Base-by-base conservation (phyloP, 495 filamentous ascomycete species). In the Penicillium dipodomyicola region DNA sequence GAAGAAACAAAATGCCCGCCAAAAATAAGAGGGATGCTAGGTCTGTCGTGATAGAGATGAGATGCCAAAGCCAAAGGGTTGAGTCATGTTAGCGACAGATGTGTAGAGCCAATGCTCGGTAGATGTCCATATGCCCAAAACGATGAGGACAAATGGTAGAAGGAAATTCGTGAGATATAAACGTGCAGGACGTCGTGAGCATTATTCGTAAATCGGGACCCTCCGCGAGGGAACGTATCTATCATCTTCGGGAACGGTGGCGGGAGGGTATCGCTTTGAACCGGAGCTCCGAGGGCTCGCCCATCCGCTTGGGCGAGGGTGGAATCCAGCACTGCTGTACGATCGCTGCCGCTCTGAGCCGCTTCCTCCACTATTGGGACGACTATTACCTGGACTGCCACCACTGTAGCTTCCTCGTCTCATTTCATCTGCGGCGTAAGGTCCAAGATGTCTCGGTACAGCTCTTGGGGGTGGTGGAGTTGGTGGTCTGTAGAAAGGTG, bases 271-370 rank as follows among this genome's bases (percentile, higher is more conserved):
- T 12, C 65, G 49, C 32, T 68, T 66, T 6, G 57, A 58, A 22
- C 56, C 49, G 3, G 64, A 44, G 23, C 46, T 57, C 1, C 63
- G 53, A 9, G 65, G 65, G 20, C 63, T 66, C 4, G 55, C 54
- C 44, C 51, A 63, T 0, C 66, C 59, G 0, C 57, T 47, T 9
- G 39, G n/a, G 1, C 58, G 57, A 1, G 44, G 46, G 20, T 56
- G 43, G n/a, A 57, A 47, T 1, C 64, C 66, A 2, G 64, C 64
- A 48, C 40, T 61, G 35, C 64, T 67, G 11, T 54, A 69, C 3
- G 66, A 62, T 7, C 68, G 57, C 1, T 62, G 56, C 22, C 63
- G 61, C 29, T 73, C 69, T 6, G 67, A 65, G 11, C 69, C 49
- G 49, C 67, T 70, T 1, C 63, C 59, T 29, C 64, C 65, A 29